Evolutionary conservation across 768 basidiomycete species (phyloP).

Genomic region (Lentinus tigrinus): DNA sequence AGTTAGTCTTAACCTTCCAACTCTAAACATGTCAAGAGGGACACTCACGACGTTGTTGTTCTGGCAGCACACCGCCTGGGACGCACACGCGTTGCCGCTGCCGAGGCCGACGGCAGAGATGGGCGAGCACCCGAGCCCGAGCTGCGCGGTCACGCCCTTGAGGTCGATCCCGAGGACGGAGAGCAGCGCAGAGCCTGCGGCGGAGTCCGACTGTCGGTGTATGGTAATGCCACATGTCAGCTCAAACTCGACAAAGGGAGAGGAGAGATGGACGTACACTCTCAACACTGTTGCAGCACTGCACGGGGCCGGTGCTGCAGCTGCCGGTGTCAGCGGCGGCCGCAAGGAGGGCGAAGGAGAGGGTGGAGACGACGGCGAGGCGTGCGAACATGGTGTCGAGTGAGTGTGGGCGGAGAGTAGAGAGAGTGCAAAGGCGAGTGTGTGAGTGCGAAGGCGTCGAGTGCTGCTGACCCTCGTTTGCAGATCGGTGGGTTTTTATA

Average conservation of each 20-base stretch:
- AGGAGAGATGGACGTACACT: constrained; percentile 2
- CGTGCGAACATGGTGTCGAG: constrained; percentile 12
- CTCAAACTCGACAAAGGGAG: neutral
- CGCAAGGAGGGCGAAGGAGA: constrained; percentile 11
- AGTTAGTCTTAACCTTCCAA: neutral
- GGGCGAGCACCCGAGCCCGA: constrained; percentile 21
- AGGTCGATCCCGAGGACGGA: constrained; percentile 8
- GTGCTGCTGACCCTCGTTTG: neutral
- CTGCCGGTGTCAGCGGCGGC: neutral
- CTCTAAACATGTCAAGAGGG: neutral
- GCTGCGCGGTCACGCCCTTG: constrained; percentile 8
- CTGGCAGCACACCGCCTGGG: constrained; percentile 28
- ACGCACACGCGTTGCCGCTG: constrained; percentile 2
- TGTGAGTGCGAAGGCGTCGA: neutral
- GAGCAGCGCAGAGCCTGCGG: constrained; percentile 3
- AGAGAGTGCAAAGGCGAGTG: neutral
- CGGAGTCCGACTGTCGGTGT: neutral
- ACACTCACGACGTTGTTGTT: constrained; percentile 25
- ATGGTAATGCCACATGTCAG: neutral
- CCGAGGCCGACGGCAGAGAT: constrained; percentile 5
- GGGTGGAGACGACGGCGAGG: constrained; percentile 5
- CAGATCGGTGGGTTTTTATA: neutral
- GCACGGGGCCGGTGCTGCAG: constrained; percentile 30
- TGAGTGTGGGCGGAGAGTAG: neutral
- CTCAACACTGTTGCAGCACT: constrained; percentile 31